phyloP scores from a whole-genome alignment of 1,284 basidiomycete species.

The Trichosporon sp. region DNA sequence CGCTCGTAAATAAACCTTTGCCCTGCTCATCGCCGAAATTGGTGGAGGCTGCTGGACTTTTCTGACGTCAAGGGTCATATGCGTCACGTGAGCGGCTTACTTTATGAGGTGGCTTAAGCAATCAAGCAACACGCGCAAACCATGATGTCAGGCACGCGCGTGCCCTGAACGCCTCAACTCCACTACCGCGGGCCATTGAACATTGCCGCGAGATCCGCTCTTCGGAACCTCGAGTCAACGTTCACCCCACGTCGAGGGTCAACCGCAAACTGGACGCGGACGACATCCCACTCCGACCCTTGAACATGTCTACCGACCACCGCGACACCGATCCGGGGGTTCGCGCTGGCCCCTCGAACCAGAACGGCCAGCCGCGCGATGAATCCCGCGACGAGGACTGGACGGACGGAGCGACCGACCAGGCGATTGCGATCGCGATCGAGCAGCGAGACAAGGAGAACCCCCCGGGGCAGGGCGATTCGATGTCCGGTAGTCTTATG shows the following conservation, averaged over 20 bases:
- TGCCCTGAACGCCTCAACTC: constrained; percentile 11
- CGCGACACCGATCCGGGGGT: constrained; percentile 3
- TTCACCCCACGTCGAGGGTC: background rate
- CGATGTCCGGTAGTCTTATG: constrained; percentile 31
- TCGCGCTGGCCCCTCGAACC: background rate
- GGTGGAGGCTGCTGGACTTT: background rate
- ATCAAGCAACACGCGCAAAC: background rate
- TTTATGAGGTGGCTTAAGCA: background rate
- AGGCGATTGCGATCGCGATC: constrained; percentile 33
- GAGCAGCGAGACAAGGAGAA: constrained; percentile 35
- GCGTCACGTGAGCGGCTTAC: background rate
- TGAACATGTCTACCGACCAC: constrained; percentile 7
- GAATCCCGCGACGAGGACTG: constrained; percentile 26
- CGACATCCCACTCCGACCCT: constrained; percentile 12
- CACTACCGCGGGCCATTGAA: constrained; percentile 14
- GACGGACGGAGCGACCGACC: constrained; percentile 36
- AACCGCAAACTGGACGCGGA: constrained; percentile 13
- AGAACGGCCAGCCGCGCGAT: background rate
- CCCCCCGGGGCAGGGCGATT: constrained; percentile 33
- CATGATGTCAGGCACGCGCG: background rate
- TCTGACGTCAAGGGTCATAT: background rate
- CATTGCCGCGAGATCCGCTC: constrained; percentile 5
- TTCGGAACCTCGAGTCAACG: background rate
- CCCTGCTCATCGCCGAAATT: background rate
- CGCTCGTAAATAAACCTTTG: constrained; percentile 10